Percentiles rank a stretch among this genome's conserved stretches.
Conservation (phyloP, 2,329 filamentous ascomycete species). For the Claviceps fusiformis region DNA sequence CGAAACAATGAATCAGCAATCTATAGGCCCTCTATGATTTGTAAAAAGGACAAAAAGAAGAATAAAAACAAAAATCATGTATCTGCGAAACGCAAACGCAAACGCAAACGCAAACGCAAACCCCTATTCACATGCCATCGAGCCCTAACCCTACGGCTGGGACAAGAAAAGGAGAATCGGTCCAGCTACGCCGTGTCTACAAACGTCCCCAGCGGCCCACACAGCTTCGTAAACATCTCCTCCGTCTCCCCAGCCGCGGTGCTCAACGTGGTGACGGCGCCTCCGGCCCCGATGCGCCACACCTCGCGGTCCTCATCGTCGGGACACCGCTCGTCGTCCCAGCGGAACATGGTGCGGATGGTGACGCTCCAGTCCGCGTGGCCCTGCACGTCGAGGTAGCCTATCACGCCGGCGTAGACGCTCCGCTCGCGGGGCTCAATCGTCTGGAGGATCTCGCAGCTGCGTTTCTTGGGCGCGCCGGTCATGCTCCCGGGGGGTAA, state of each 20-base stretch:
- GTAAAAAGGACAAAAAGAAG: too few species aligned
- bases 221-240: slow-evolving; percentile 74
- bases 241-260: slow-evolving; percentile 70
- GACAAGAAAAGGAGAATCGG: too few species aligned
- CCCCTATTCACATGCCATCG: too few species aligned
- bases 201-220: slow-evolving; percentile 40
- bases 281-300: slow-evolving; percentile 82
- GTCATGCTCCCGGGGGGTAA: slow-evolving; percentile 94
- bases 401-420: slow-evolving; percentile 78
- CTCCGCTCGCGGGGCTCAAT: slow-evolving; percentile 57
- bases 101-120: too few species aligned
- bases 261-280: slow-evolving; percentile 77
- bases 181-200: slow-evolving; percentile 16
- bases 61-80: too few species aligned
- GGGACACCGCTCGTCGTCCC: slow-evolving; percentile 42
- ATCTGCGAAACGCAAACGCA: too few species aligned
- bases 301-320: slow-evolving; percentile 31
- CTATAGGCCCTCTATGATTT: too few species aligned
- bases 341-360: slow-evolving; percentile 68
- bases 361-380: slow-evolving; percentile 83
- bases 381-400: slow-evolving; percentile 78
- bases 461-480: slow-evolving; percentile 85
- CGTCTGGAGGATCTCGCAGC: slow-evolving; percentile 63
- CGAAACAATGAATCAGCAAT: too few species aligned
- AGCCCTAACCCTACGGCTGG: too few species aligned